phyloP scores from a whole-genome alignment of 148 eudicot genomes.

The Cornus controversa region DNA sequence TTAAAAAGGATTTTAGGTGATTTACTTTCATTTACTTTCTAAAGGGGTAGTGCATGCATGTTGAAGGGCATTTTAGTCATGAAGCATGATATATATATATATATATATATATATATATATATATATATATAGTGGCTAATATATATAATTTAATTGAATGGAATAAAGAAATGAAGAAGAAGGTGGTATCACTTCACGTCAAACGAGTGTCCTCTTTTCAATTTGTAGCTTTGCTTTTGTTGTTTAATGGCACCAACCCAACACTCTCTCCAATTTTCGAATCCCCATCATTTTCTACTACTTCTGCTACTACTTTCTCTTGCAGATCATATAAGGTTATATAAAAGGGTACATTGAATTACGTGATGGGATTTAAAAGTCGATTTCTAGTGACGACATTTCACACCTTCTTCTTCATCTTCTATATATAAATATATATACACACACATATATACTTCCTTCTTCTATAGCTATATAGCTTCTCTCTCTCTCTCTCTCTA shows the following conservation, averaged over 20 bases:
- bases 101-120: too few species aligned
- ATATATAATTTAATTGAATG: too few species aligned
- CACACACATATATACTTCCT: too few species aligned
- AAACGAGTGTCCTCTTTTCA: slow-evolving; percentile 41
- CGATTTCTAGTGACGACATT: slow-evolving; percentile 26
- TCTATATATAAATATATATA: too few species aligned
- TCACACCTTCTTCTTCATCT: slow-evolving; percentile 1
- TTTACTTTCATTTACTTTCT: too few species aligned
- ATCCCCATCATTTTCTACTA: slow-evolving; percentile 20
- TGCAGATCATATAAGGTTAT: slow-evolving; percentile 10
- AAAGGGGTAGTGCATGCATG: too few species aligned
- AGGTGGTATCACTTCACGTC: slow-evolving; percentile 34
- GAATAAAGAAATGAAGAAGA: slow-evolving; percentile 20
- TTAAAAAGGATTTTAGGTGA: too few species aligned
- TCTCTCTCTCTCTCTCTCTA: slow-evolving; percentile 4
- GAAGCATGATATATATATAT: too few species aligned
- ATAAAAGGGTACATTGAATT: slow-evolving; percentile 23
- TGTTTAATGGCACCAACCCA: slow-evolving; percentile 28
- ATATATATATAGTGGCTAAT: too few species aligned
- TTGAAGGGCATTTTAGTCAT: too few species aligned
- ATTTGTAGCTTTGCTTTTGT: slow-evolving; percentile 44
- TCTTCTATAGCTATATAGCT: background rate
- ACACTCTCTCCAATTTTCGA: slow-evolving; percentile 18
- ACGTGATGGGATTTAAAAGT: slow-evolving; percentile 42
- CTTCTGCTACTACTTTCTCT: background rate